Evolutionary conservation across 2,329 filamentous ascomycete genomes (phyloP).

Genomic region (Leptographium radiaticola): DNA sequence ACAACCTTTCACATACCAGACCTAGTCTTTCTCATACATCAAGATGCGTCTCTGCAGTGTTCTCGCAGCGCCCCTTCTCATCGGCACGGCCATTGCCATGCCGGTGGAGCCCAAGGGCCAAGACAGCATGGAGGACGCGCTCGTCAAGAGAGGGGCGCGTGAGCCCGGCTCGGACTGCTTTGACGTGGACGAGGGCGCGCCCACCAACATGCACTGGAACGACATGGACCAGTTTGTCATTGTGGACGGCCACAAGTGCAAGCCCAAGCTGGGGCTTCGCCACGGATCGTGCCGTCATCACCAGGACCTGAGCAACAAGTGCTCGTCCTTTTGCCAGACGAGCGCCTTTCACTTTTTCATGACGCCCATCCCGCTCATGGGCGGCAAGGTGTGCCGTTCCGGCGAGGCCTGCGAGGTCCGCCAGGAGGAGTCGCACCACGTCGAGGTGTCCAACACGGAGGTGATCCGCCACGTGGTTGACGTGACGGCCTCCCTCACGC

Average conservation of each 20-base stretch:
- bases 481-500: not conserved
- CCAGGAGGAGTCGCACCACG: slow-evolving; percentile 2
- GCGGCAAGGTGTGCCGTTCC: slow-evolving; percentile 7
- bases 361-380: slow-evolving; percentile 5
- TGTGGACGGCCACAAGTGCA: slow-evolving; percentile 3
- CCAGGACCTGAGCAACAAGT: slow-evolving; percentile 7
- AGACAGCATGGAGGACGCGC: no score
- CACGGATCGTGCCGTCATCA: slow-evolving; percentile 4
- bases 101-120: no score
- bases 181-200: slow-evolving; percentile 3
- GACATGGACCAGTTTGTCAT: slow-evolving; percentile 8
- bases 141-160: no score
- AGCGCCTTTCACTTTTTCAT: slow-evolving; percentile 4
- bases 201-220: slow-evolving; percentile 8
- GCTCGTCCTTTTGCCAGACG: slow-evolving; percentile 7
- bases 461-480: slow-evolving; percentile 7
- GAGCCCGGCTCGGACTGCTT: slow-evolving; percentile 2
- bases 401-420: slow-evolving; percentile 7
- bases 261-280: not conserved
- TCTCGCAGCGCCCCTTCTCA: no score
- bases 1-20: no score
- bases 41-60: no score
- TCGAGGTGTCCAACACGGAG: slow-evolving; percentile 8
- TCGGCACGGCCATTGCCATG: no score
- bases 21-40: no score